These are phyloP conservation scores for Cephalotrichum gorgonifer DNA, from an alignment of 2,329 filamentous ascomycete species.

Conservation along the genomic window DNA sequence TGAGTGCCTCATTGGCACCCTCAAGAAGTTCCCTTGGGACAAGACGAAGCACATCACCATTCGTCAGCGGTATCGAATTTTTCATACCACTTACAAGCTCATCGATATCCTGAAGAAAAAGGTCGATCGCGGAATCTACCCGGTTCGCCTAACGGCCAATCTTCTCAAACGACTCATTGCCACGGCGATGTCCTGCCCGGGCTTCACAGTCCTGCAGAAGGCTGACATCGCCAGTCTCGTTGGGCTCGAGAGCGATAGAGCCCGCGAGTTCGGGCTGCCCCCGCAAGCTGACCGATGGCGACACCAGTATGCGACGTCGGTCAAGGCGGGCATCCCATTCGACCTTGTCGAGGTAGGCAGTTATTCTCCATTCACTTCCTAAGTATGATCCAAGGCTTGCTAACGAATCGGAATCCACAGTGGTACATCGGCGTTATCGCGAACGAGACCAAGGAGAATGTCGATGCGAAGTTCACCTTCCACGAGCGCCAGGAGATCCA, in stretches of 20 bases:
- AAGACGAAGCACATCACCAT: conserved; percentile 46
- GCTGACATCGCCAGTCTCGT: conserved; percentile 41
- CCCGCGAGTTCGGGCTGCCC: conserved; percentile 33
- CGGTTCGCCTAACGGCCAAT: conserved; percentile 36
- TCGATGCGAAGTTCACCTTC: conserved; percentile 25
- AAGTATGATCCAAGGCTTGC: neutral
- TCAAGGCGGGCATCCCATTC: conserved; percentile 34
- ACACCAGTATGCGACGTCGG: conserved; percentile 39
- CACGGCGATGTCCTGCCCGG: conserved; percentile 45
- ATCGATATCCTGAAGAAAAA: conserved; percentile 32
- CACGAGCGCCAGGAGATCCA: conserved; percentile 28
- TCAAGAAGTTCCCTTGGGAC: conserved; percentile 55
- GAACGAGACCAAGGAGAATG: conserved; percentile 34
- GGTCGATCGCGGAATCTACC: conserved; percentile 26
- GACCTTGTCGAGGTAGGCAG: conserved; percentile 47
- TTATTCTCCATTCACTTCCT: neutral
- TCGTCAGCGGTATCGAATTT: conserved; percentile 42
- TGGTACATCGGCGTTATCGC: conserved; percentile 48
- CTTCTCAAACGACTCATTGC: conserved; percentile 42
- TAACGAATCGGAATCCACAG: conserved; percentile 19
- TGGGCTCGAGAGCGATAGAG: conserved; percentile 22
- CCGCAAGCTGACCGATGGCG: conserved; percentile 36
- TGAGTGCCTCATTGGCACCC: conserved; percentile 54
- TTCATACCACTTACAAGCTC: conserved; percentile 37
- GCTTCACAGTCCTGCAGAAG: conserved; percentile 52